These are phyloP conservation scores for Cornus florida DNA, from an alignment of 148 eudicot species.

Conservation along the genomic window DNA sequence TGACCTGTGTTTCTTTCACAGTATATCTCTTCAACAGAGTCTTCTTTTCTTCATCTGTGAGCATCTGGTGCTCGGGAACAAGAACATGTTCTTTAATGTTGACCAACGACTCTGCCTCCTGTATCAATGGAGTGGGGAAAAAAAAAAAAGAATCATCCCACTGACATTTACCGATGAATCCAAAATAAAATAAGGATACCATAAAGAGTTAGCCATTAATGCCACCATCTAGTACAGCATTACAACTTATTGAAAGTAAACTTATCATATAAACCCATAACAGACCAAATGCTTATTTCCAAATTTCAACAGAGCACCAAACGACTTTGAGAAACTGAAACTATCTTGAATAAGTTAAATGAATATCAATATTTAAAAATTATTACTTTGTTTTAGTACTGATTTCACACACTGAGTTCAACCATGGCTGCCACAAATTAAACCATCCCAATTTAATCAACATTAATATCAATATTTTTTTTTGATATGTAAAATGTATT, in stretches of 20 bases:
- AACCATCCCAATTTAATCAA: background rate
- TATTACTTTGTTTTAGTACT: no score
- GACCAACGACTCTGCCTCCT: conserved; percentile 87
- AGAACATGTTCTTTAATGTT: conserved; percentile 83
- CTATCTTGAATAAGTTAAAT: background rate
- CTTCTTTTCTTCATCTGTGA: conserved; percentile 82
- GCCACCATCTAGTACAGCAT: background rate
- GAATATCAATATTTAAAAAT: no score
- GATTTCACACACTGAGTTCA: background rate
- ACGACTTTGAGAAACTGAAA: no score
- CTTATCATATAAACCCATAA: background rate
- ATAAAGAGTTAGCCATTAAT: background rate
- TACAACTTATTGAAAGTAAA: background rate
- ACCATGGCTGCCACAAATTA: background rate
- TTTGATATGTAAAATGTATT: no score
- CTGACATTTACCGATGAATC: background rate
- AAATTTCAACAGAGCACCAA: background rate
- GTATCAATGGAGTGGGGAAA: conserved; percentile 14
- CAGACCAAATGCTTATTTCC: background rate
- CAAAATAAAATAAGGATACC: background rate
- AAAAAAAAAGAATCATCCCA: background rate
- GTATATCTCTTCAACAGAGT: conserved; percentile 78
- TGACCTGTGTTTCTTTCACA: conserved; percentile 93
- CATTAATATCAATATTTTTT: background rate
- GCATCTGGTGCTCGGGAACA: conserved; percentile 85